phyloP scores from a whole-genome alignment of 805 yeast species.

The Starmerella stigmatis region DNA sequence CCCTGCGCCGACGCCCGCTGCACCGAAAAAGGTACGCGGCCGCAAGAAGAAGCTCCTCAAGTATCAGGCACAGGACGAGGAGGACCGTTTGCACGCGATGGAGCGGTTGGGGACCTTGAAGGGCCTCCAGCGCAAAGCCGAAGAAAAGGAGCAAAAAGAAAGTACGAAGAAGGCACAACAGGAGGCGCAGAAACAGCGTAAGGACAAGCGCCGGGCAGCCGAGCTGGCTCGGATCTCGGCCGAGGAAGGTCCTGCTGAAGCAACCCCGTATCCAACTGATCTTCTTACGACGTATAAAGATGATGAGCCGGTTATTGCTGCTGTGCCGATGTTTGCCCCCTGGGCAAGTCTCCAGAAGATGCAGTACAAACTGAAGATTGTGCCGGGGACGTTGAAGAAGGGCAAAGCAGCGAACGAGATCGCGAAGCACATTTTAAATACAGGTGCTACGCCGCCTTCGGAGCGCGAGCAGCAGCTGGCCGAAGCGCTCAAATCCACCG shows the following conservation, averaged over 20 bases:
- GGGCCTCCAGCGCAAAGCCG: slow-evolving; percentile 35
- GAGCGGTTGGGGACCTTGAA: slow-evolving; percentile 76
- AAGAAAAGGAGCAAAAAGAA: slow-evolving; percentile 31
- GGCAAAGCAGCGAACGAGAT: slow-evolving; percentile 75
- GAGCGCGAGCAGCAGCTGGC: slow-evolving; percentile 12
- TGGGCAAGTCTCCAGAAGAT: slow-evolving; percentile 68
- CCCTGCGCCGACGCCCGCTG: background rate
- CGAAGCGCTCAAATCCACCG: slow-evolving; percentile 14
- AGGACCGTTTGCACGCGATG: slow-evolving; percentile 65
- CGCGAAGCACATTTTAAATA: slow-evolving; percentile 41
- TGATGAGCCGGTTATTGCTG: slow-evolving; percentile 48
- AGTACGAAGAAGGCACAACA: slow-evolving; percentile 32
- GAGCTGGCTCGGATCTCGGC: slow-evolving; percentile 37
- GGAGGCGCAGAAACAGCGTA: slow-evolving; percentile 32
- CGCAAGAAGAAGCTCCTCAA: slow-evolving; percentile 72
- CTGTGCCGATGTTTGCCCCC: slow-evolving; percentile 85
- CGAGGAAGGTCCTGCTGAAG: slow-evolving; percentile 29
- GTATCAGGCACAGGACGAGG: slow-evolving; percentile 87
- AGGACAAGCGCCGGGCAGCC: slow-evolving; percentile 37
- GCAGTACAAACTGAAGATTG: slow-evolving; percentile 73
- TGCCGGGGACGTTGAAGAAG: slow-evolving; percentile 71
- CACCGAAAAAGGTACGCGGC: slow-evolving; percentile 48
- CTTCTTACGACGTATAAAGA: slow-evolving; percentile 27
- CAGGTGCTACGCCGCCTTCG: slow-evolving; percentile 9
- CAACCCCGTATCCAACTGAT: slow-evolving; percentile 38